Conservation (phyloP, 176 grass and related monocot species). For the Cenchrus fungigraminus region DNA sequence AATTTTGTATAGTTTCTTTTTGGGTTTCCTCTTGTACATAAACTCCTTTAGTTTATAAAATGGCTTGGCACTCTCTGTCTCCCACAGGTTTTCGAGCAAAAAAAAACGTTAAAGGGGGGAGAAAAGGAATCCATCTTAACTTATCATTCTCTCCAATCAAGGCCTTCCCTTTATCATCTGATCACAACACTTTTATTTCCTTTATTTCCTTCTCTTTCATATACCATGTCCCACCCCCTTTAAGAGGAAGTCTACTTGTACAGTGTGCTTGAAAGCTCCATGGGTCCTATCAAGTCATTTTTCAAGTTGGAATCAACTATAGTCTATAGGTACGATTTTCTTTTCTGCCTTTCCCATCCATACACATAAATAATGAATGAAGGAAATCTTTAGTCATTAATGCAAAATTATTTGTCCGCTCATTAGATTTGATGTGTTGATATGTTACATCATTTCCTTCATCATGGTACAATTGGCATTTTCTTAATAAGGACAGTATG, state of each 20-base stretch:
- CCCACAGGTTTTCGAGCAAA: background rate
- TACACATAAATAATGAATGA: conserved; percentile 29
- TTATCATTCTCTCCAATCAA: conserved; percentile 20
- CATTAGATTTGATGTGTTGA: conserved; percentile 31
- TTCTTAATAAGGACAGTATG: background rate
- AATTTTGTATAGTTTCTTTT: background rate
- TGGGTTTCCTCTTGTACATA: background rate
- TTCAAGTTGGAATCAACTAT: conserved; percentile 40
- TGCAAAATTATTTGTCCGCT: background rate
- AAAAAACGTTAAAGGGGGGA: background rate
- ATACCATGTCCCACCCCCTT: conserved; percentile 48
- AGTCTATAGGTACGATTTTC: conserved; percentile 31
- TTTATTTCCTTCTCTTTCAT: conserved; percentile 36
- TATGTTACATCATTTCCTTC: conserved; percentile 20
- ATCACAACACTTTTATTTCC: conserved; percentile 32
- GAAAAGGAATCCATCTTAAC: conserved; percentile 1
- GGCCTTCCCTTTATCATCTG: conserved; percentile 17
- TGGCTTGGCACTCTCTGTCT: background rate
- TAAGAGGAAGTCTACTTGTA: conserved; percentile 59
- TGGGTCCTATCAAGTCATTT: conserved; percentile 45
- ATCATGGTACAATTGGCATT: conserved; percentile 1
- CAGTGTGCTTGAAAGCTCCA: conserved; percentile 56
- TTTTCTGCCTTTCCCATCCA: conserved; percentile 30
- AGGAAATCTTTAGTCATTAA: background rate
- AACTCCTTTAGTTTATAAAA: conserved; percentile 1